These are phyloP conservation scores for Henningerozyma blattae DNA, from an alignment of 805 yeast species.

Conservation along the genomic window DNA sequence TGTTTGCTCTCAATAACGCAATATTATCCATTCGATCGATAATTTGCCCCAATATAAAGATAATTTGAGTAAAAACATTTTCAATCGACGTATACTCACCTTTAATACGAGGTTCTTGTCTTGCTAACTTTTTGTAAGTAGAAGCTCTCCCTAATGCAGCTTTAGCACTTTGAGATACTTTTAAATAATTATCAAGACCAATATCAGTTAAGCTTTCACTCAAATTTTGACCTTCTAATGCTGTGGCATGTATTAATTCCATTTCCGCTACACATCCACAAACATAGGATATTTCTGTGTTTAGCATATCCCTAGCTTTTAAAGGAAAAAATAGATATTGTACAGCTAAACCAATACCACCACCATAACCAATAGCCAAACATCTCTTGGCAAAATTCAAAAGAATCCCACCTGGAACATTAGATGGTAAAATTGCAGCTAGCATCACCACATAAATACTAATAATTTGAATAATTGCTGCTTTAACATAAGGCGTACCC, in stretches of 20 bases:
- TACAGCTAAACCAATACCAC: constrained; percentile 33
- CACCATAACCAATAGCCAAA: constrained; percentile 39
- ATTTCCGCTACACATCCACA: constrained; percentile 30
- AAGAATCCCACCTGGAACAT: constrained; percentile 27
- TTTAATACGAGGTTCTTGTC: constrained; percentile 37
- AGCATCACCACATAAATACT: constrained; percentile 35
- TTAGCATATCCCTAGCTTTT: constrained; percentile 34
- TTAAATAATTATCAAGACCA: constrained; percentile 23
- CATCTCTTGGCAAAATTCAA: constrained; percentile 38
- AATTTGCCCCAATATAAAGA: constrained; percentile 34
- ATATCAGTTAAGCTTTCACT: constrained; percentile 19
- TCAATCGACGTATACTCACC: constrained; percentile 32
- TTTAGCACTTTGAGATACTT: constrained; percentile 27
- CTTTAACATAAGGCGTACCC: constrained; percentile 38
- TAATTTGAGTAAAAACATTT: constrained; percentile 31
- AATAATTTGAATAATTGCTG: constrained; percentile 38
- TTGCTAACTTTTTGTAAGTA: constrained; percentile 28
- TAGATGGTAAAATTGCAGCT: constrained; percentile 32
- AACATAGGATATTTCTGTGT: constrained; percentile 30
- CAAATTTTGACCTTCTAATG: constrained; percentile 27
- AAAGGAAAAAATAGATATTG: constrained; percentile 36
- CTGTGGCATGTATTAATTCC: constrained; percentile 28
- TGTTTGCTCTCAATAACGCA: constrained; percentile 29
- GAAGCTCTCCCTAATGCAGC: constrained; percentile 30
- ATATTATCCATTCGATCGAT: constrained; percentile 36